Evolutionary conservation across 306 rosid genomes (phyloP).

Genomic region (Castanea mollissima): DNA sequence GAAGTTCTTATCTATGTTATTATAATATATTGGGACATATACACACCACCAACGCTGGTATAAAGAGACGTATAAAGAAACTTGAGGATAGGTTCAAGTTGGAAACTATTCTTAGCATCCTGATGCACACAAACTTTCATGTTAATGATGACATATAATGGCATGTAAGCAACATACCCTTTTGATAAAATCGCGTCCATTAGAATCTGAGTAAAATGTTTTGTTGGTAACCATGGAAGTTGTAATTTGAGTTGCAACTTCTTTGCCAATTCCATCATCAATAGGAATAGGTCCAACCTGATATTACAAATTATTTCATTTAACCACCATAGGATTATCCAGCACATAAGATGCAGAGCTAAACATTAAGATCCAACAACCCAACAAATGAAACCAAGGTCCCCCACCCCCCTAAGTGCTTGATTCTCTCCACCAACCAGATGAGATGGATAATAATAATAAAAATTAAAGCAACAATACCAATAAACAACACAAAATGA

Average conservation of each 20-base stretch:
- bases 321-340: neutral
- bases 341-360: neutral
- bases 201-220: slow-evolving; percentile 88
- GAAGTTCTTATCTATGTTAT: neutral
- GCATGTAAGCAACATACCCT: slow-evolving; percentile 45
- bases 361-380: neutral
- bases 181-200: slow-evolving; percentile 86
- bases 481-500: neutral
- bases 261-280: slow-evolving; percentile 81
- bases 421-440: too few species aligned
- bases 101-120: neutral
- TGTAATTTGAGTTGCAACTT: slow-evolving; percentile 62
- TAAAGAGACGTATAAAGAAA: neutral
- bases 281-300: slow-evolving; percentile 95
- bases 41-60: neutral
- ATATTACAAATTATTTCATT: neutral
- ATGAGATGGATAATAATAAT: too few species aligned
- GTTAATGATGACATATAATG: neutral
- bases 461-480: neutral
- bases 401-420: neutral
- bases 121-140: neutral
- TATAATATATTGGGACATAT: neutral
- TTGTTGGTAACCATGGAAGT: slow-evolving; percentile 62
- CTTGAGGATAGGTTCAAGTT: neutral
- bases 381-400: neutral